Evolutionary conservation across 495 filamentous ascomycete genomes (phyloP).

Genomic region (Niebla homalea): DNA sequence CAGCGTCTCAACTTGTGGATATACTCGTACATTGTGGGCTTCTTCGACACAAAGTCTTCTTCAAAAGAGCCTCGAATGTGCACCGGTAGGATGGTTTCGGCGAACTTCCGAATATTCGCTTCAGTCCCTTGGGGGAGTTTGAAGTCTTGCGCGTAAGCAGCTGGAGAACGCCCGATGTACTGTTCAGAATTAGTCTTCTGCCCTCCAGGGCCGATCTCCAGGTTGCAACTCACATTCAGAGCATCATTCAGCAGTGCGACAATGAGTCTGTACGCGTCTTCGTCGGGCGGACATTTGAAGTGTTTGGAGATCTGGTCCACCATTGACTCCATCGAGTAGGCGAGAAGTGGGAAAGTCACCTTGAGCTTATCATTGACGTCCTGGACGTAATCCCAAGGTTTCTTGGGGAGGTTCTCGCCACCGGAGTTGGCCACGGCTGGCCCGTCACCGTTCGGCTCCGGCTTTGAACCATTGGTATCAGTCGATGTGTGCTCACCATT

Average conservation of each 20-base stretch:
- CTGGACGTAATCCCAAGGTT: constrained; percentile 90
- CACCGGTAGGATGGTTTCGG: constrained; percentile 83
- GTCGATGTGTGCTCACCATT: constrained; percentile 30
- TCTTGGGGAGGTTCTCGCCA: constrained; percentile 38
- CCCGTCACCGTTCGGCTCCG: constrained; percentile 31
- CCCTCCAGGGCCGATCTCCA: background rate
- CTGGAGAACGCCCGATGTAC: constrained; percentile 77
- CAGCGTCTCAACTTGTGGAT: constrained; percentile 92
- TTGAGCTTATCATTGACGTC: constrained; percentile 90
- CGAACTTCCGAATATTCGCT: constrained; percentile 89
- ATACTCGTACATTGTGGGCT: constrained; percentile 94
- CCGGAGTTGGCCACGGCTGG: constrained; percentile 15
- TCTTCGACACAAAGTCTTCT: constrained; percentile 81
- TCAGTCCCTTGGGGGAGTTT: constrained; percentile 85
- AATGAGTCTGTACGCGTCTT: constrained; percentile 96
- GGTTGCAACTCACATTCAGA: constrained; percentile 31
- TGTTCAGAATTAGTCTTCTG: constrained; percentile 18
- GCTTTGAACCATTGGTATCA: constrained; percentile 20
- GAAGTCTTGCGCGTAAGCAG: constrained; percentile 75
- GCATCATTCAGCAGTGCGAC: constrained; percentile 93
- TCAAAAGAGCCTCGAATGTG: constrained; percentile 94
- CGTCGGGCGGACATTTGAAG: constrained; percentile 96
- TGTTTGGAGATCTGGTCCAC: constrained; percentile 96
- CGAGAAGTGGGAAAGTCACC: constrained; percentile 89
- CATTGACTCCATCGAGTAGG: constrained; percentile 98